These are phyloP conservation scores for Chenopodium album DNA, from an alignment of 148 eudicot species.

Conservation along the genomic window DNA sequence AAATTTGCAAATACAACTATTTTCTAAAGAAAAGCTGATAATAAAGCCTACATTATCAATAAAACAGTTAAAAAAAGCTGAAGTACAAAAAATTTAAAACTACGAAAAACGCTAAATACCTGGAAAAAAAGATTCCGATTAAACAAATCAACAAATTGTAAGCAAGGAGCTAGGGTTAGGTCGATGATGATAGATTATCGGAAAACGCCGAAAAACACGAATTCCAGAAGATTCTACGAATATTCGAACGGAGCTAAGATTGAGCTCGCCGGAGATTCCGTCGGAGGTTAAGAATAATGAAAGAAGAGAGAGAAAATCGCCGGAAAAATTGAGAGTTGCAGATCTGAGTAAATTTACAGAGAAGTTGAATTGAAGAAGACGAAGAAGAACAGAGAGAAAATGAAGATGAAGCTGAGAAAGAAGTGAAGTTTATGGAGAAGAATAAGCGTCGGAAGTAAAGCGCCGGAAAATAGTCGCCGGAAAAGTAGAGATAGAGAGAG, in stretches of 20 bases:
- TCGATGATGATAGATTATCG: not conserved
- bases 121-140: not conserved
- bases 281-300: constrained; percentile 6
- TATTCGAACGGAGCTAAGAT: not conserved
- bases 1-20: not conserved
- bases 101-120: not conserved
- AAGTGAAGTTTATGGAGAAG: no score
- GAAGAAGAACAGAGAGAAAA: constrained; percentile 4
- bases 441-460: not conserved
- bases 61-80: not conserved
- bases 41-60: constrained; percentile 3
- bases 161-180: constrained; percentile 10
- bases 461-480: constrained; percentile 14
- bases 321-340: not conserved
- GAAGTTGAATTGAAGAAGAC: not conserved
- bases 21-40: not conserved
- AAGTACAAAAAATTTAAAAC: not conserved
- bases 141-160: not conserved
- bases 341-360: constrained; percentile 6
- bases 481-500: not conserved
- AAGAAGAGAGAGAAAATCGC: not conserved
- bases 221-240: constrained; percentile 3
- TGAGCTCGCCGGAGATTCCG: constrained; percentile 15
- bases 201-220: not conserved
- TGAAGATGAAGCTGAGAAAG: not conserved